Evolutionary conservation across 1,139 yeast genomes (phyloP).

Genomic region (Geotrichum fermentans): DNA sequence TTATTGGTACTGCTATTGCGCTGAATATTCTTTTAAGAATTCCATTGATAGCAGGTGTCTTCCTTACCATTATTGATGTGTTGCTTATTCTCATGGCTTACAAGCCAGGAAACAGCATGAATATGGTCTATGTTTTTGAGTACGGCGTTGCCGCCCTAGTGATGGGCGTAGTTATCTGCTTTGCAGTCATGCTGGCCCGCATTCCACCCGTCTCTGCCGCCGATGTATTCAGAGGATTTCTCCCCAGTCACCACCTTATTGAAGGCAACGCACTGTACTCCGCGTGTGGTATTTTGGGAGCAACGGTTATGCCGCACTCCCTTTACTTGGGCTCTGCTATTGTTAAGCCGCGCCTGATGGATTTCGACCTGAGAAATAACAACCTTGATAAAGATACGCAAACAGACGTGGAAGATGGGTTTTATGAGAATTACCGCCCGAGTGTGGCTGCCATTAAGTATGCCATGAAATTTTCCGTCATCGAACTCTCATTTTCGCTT

Average conservation of each 20-base stretch:
- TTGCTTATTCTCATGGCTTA: conserved; percentile 81
- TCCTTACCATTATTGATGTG: conserved; percentile 79
- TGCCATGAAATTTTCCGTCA: conserved; percentile 66
- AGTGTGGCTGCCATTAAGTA: conserved; percentile 66
- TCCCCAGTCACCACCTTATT: conserved; percentile 70
- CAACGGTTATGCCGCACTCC: conserved; percentile 97
- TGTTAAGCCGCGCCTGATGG: conserved; percentile 83
- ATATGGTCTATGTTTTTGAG: conserved; percentile 76
- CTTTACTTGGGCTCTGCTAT: conserved; percentile 87
- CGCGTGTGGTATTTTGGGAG: conserved; percentile 88
- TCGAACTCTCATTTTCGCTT: conserved; percentile 68
- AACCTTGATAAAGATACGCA: conserved; percentile 37
- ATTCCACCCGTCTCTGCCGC: conserved; percentile 48
- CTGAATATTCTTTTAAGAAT: conserved; percentile 72
- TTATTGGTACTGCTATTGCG: conserved; percentile 89
- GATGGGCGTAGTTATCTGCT: conserved; percentile 77
- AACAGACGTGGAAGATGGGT: conserved; percentile 24
- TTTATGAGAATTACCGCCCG: conserved; percentile 48
- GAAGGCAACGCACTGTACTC: conserved; percentile 79
- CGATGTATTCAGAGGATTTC: conserved; percentile 63
- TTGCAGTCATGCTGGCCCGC: conserved; percentile 67
- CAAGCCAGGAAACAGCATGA: conserved; percentile 79
- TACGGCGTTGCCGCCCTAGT: conserved; percentile 73
- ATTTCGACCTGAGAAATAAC: conserved; percentile 69
- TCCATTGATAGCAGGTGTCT: conserved; percentile 75